Evolutionary conservation across 1,284 basidiomycete genomes (phyloP).

Genomic region (Heterobasidion parviporum): DNA sequence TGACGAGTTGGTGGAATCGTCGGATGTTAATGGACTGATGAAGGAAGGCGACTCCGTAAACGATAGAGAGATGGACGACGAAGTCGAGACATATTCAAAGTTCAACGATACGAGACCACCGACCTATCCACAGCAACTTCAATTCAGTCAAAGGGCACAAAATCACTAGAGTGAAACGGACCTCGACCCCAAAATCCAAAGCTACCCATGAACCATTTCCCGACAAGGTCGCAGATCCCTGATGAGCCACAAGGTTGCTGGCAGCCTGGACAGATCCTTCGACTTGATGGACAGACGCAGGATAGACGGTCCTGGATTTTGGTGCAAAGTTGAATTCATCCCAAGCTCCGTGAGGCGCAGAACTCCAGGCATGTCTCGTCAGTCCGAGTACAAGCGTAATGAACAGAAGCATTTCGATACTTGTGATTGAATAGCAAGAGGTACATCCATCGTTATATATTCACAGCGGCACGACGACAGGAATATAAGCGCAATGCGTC

Average conservation of each 20-base stretch:
- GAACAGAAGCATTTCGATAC: too few species aligned
- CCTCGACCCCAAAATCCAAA: conserved; percentile 40
- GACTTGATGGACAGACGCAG: conserved; percentile 23
- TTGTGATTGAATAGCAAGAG: too few species aligned
- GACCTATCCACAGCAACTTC: conserved; percentile 23
- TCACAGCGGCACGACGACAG: too few species aligned
- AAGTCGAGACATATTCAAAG: conserved; percentile 21
- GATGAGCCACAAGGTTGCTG: conserved; percentile 19
- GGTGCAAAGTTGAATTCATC: conserved; percentile 41
- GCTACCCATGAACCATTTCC: conserved; percentile 34
- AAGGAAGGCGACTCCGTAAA: conserved; percentile 42
- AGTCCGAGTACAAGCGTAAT: too few species aligned
- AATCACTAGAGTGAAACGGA: conserved; percentile 11
- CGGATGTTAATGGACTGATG: conserved; percentile 33
- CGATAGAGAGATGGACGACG: conserved; percentile 32
- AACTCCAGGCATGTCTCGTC: background rate
- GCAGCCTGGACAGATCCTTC: conserved; percentile 26
- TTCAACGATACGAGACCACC: conserved; percentile 36
- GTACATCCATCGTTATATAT: too few species aligned
- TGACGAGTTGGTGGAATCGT: conserved; percentile 31
- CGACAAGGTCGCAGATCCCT: conserved; percentile 21
- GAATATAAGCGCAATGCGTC: too few species aligned
- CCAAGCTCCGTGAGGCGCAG: conserved; percentile 36
- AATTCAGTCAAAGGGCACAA: background rate
- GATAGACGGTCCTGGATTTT: conserved; percentile 26